Evolutionary conservation across 139 green algal species (phyloP).

Genomic region (Klebsormidium nitens): DNA sequence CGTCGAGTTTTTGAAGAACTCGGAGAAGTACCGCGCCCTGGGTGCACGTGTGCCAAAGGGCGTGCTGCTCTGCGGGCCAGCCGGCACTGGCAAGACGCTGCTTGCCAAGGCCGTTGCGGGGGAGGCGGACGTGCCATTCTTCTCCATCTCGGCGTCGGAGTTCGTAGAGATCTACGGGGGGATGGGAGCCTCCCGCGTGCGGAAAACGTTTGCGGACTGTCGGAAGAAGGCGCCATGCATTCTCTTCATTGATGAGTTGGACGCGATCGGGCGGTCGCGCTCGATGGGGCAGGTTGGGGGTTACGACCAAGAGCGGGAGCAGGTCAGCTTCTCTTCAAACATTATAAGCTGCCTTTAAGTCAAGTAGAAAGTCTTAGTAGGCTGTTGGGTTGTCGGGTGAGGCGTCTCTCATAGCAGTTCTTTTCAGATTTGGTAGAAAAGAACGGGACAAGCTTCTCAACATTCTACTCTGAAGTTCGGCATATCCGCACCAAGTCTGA

Average conservation of each 20-base stretch:
- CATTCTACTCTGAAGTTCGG: too few species aligned
- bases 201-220: conserved; percentile 72
- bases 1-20: conserved; percentile 88
- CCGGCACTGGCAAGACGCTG: conserved; percentile 90
- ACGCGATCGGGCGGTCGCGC: conserved; percentile 82
- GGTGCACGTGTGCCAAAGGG: conserved; percentile 39
- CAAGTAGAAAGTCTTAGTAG: too few species aligned
- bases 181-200: conserved; percentile 75
- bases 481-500: too few species aligned
- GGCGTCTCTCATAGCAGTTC: too few species aligned
- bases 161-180: conserved; percentile 86
- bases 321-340: too few species aligned
- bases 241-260: conserved; percentile 98
- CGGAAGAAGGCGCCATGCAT: conserved; percentile 91
- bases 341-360: too few species aligned
- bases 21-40: conserved; percentile 81
- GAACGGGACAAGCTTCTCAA: too few species aligned
- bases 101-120: conserved; percentile 92
- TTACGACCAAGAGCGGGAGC: too few species aligned
- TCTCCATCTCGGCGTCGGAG: conserved; percentile 45
- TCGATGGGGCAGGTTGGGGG: conserved; percentile 32
- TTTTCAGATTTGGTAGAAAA: too few species aligned
- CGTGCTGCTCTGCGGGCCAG: conserved; percentile 43
- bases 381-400: too few species aligned
- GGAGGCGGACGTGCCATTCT: conserved; percentile 92